Evolutionary conservation across 345 rosid genomes (phyloP), one percentile per base, ranked within the genome.

Genomic region (Rhizophora apiculata): DNA sequence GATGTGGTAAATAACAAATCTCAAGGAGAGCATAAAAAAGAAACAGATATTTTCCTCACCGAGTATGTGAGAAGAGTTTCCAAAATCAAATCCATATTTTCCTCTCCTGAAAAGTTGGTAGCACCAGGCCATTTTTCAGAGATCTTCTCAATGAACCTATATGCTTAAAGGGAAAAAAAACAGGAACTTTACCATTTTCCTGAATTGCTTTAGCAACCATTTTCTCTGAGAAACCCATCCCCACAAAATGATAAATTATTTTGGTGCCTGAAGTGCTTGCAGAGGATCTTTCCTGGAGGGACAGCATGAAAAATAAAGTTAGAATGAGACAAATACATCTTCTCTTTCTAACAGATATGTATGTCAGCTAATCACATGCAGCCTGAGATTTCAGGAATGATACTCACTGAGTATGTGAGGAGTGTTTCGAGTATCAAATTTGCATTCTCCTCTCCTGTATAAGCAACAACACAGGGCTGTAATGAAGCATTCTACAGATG

Each of bases 181-280:
- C 39, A 51, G 32, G 58, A 58, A 63, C 56, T 54, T 76, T 79
- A 86, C 90, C 90, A 39, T 78, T 82, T 79, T 84, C 84, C 64
- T 74, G 68, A 70, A 86, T 76, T 37, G 80, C 86, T 79, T 82
- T 82, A 60, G 64, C 65, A 24, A 84, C 85, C 83, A 80, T 63
- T 68, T 82, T 76, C 60, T 79, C 80, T 11, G 82, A 53, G 68
- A 86, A 86, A 2, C 90, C 90, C 90, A 86, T 86, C 37, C 79
- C 88, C 13, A 82, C 64, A 62, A 84, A 86, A 64, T 79, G 85
- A 74, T 80, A 77, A 55, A 84, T 73, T 68, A 78, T 46, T 70
- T 81, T 83, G 78, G 84, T 81, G 65, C 77, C 78, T 13, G 85
- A 80, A 74, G 87, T 76, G 48, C 82, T 37, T 32, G 78, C 77